Evolutionary conservation across 345 rosid genomes (phyloP).

Genomic region (Gossypium bickii): DNA sequence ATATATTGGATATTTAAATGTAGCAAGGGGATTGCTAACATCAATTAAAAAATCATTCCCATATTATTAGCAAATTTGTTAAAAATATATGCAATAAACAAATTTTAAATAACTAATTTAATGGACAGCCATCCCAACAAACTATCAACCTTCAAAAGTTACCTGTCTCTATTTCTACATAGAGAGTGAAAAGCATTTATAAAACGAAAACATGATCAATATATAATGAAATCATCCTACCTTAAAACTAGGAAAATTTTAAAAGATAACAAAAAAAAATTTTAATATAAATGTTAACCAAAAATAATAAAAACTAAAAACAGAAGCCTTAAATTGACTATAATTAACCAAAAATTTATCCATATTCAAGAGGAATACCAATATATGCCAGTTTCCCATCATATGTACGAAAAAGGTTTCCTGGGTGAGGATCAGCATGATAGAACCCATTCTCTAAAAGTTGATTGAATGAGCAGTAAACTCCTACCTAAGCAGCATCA

Average conservation of each 20-base stretch:
- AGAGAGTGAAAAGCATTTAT: background rate
- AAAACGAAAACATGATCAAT: background rate
- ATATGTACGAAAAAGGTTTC: constrained; percentile 80
- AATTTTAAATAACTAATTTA: background rate
- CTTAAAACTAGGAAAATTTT: background rate
- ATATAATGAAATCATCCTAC: background rate
- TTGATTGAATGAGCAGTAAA: constrained; percentile 92
- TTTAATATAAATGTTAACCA: background rate
- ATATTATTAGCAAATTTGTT: background rate
- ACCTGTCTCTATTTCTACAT: background rate
- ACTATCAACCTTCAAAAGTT: background rate
- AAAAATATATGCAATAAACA: background rate
- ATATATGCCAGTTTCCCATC: constrained; percentile 92
- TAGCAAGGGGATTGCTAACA: background rate
- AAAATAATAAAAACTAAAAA: background rate
- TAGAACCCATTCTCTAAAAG: constrained; percentile 91
- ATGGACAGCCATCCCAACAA: constrained; percentile 3
- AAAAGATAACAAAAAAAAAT: background rate
- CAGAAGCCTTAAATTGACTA: background rate
- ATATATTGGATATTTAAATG: background rate
- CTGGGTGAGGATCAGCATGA: constrained; percentile 99
- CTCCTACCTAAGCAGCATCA: constrained; percentile 63
- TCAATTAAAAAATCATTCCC: background rate
- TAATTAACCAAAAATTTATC: constrained; percentile 10
- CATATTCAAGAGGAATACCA: constrained; percentile 40